Base-by-base conservation (phyloP, 305 asterid species). In the Withania somnifera region DNA sequence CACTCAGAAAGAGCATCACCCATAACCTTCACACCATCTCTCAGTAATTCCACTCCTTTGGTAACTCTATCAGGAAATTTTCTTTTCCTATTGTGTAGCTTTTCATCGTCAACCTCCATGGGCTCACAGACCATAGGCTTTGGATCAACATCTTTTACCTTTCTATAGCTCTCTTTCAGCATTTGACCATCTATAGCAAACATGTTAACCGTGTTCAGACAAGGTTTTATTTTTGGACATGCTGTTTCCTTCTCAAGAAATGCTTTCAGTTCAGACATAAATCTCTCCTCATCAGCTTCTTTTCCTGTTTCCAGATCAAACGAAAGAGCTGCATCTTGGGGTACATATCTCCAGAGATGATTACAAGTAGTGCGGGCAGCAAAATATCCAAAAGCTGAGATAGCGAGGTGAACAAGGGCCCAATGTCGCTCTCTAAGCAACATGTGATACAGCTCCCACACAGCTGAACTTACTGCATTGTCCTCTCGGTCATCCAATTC, bases 261-360 rank as follows among this genome's bases (percentile, higher is more conserved):
- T 24, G 86, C 89, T 88, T 88, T 96, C 87, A 96, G 78, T 89
- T 92, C 97, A 2, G 91, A 86, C 98, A 94, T 96, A 80, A 96
- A 96, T 51, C 97, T 88, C 38, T 92, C 98, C 84, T 90, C 95
- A 8, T 90, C 93, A 50, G 91, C 88, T 82, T 87, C 93, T 19
- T 81, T 90, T 81, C 98, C 99, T 0, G 87, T 83, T 68, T 89
- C 93, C 83, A 92, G 40, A 86, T 96, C 99, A 75, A 90, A 93
- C 0, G 97, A 92, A 75, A 96, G 94, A 6, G 99, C 97, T 13
- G 99, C 99, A 86, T 94, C 95, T 61, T 88, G 90, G 11, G 98
- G 99, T 58, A 96, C 93, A 67, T 91, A 96, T 83, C 98, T 89
- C 98, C 99, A 96, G n/a, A 96, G 91, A 36, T 94, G 88, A 79